Base-by-base conservation (phyloP, 306 rosid genomes). In the Castanospermum australe region DNA sequence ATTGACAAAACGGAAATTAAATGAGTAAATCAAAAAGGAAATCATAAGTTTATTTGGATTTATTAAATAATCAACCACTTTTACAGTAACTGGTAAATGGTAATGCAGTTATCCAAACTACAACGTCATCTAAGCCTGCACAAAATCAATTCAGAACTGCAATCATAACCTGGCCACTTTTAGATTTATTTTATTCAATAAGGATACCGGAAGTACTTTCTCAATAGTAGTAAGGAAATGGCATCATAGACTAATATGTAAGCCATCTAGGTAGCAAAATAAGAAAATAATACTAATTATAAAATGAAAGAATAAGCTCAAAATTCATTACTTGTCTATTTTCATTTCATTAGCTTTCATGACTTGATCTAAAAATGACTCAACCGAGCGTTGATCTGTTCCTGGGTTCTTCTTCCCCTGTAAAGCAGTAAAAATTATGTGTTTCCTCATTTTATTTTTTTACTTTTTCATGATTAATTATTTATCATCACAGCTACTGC, bases 381-480 rank as follows among this genome's bases (percentile, higher is more conserved):
- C 82, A 80, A 90, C 99, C 17, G 99, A 69, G 22, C 30, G 77
- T 70, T 18, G 30, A 77, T 93, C 93, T 44, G 97, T 93, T 28
- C 93, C 89, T 0, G 96, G 98, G 78, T 95, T 95, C 89, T 66
- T 93, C 94, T 93, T 95, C 71, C 99, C 97, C 97, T 93, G 90
- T 6, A 76, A 83, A 82, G 80, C 67, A 82, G 84, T 38, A 79
- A 83, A 68, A 68, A 59, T 9, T 11, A 62, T 30, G 25, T 39
- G 45, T 48, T 69, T 22, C 22, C 39, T 71, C 12, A 63, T 14
- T 44, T 65, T 39, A 12, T 77, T 52, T 8, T 28, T 20, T 8
- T 9, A 38, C 47, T 59, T 45, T 25, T 35, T 3, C n/a, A n/a
- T 61, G 36, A 48, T 56, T 22, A 44, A 28, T 39, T 33, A 52